A percentile compares a stretch with the other conserved stretches of the same genome.
phyloP scores from a whole-genome alignment of 2,329 filamentous ascomycete species.

The Fusarium multiceps region DNA sequence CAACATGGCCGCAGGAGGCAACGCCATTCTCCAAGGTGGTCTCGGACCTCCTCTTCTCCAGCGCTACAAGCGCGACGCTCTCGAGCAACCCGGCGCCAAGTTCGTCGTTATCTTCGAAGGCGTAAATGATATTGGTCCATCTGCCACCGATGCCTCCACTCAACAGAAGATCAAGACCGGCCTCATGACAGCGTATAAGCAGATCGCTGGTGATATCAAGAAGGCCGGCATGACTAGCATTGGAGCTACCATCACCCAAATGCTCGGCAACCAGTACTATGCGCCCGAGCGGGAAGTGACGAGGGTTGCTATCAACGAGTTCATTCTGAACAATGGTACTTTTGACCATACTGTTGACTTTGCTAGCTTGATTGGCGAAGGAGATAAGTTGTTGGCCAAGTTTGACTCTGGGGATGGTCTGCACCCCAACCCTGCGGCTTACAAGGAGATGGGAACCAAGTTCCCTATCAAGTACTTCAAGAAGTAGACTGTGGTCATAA shows the following conservation, averaged over 20 bases:
- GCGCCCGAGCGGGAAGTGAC: slow-evolving; percentile 14
- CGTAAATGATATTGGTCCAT: slow-evolving; percentile 23
- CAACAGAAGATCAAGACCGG: slow-evolving; percentile 6
- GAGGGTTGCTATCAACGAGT: slow-evolving; percentile 20
- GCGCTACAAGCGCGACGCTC: slow-evolving; percentile 28
- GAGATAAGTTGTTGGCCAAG: slow-evolving; percentile 22
- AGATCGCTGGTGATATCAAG: slow-evolving; percentile 14
- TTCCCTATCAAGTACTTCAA: slow-evolving; percentile 12
- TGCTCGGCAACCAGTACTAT: slow-evolving; percentile 27
- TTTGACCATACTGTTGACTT: slow-evolving; percentile 33
- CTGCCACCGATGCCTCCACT: slow-evolving; percentile 4
- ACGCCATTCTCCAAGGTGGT: slow-evolving; percentile 27
- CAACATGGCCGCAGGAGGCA: slow-evolving; percentile 33
- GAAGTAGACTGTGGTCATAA: not conserved
- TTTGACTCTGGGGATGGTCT: slow-evolving; percentile 29
- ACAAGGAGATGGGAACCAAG: slow-evolving; percentile 17
- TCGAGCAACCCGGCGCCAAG: slow-evolving; percentile 19
- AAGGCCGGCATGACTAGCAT: slow-evolving; percentile 1
- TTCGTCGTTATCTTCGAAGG: slow-evolving; percentile 28
- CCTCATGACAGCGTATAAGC: slow-evolving; percentile 9
- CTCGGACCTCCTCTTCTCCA: slow-evolving; percentile 24
- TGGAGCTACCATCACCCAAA: slow-evolving; percentile 25
- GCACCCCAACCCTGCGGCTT: slow-evolving; percentile 28
- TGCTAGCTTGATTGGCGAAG: slow-evolving; percentile 19
- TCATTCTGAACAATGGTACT: slow-evolving; percentile 19